A percentile compares a stretch with the other conserved stretches of the same genome.
Evolutionary conservation across 164 flowering plant species (phyloP).

Genomic region (Pachysandra terminalis): DNA sequence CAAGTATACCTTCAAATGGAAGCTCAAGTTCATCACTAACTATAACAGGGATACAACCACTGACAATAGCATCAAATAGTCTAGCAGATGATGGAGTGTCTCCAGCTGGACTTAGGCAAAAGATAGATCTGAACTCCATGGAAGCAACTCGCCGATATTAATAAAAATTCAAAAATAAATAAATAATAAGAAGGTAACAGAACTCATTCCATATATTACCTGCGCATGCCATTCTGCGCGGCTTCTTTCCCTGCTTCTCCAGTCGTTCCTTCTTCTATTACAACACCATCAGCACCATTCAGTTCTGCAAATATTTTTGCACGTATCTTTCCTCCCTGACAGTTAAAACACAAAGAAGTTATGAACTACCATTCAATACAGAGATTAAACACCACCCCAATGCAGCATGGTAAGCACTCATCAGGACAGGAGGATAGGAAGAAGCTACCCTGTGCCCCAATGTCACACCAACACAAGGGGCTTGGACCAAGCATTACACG

Average conservation of each 20-base stretch:
- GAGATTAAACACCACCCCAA: too few species aligned
- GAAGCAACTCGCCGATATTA: conserved; percentile 12
- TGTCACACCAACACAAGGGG: too few species aligned
- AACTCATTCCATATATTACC: conserved; percentile 29
- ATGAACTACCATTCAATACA: too few species aligned
- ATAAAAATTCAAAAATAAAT: neutral
- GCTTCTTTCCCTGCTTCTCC: conserved; percentile 85
- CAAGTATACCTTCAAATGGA: too few species aligned
- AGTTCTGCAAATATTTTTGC: conserved; percentile 75
- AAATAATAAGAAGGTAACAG: neutral
- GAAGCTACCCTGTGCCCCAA: too few species aligned
- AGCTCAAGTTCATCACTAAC: conserved; percentile 74
- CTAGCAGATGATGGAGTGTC: conserved; percentile 99
- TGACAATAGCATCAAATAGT: conserved; percentile 94
- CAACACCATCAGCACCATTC: conserved; percentile 54
- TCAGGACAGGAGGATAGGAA: too few species aligned
- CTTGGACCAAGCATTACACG: too few species aligned
- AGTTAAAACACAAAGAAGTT: neutral
- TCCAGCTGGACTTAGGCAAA: conserved; percentile 94
- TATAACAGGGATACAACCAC: conserved; percentile 95
- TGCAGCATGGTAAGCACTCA: too few species aligned
- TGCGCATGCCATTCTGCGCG: conserved; percentile 95
- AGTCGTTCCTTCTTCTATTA: conserved; percentile 82
- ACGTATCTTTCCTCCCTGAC: conserved; percentile 95
- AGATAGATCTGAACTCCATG: conserved; percentile 58